Conservation (phyloP, 768 basidiomycete species). For the Antrodiella citrinella region DNA sequence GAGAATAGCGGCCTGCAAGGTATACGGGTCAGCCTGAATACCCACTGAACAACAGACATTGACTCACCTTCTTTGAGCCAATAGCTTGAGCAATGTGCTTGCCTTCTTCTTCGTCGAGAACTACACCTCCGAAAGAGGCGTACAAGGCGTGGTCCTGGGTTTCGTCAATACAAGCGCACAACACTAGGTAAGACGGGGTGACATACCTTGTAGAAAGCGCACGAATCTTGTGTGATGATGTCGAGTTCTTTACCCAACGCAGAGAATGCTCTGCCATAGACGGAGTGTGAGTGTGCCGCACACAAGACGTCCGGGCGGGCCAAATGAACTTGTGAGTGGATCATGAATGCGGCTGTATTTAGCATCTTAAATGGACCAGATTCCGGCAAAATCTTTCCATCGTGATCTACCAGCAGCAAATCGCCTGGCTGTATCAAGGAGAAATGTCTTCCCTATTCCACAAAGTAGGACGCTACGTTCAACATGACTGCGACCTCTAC, state of each 20-base stretch:
- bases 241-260: constrained; percentile 25
- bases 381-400: constrained; percentile 24
- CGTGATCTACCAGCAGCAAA: constrained; percentile 38
- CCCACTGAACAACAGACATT: neutral
- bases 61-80: constrained; percentile 18
- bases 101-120: constrained; percentile 25
- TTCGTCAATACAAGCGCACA: neutral
- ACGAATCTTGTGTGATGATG: constrained; percentile 27
- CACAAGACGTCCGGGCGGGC: constrained; percentile 29
- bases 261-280: constrained; percentile 30
- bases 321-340: constrained; percentile 27
- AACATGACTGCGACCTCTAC: neutral
- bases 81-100: constrained; percentile 22
- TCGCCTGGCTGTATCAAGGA: constrained; percentile 34
- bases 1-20: constrained; percentile 15
- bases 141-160: constrained; percentile 24
- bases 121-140: constrained; percentile 26
- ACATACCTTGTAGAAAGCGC: constrained; percentile 25
- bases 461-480: neutral
- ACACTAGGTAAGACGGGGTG: neutral
- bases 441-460: constrained; percentile 39
- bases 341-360: constrained; percentile 32
- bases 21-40: neutral
- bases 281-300: constrained; percentile 27
- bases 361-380: constrained; percentile 26